A percentile compares a stretch with the other conserved stretches of the same genome.
Conservation (phyloP, 495 filamentous ascomycete species). For the Aspergillus asperescens region DNA sequence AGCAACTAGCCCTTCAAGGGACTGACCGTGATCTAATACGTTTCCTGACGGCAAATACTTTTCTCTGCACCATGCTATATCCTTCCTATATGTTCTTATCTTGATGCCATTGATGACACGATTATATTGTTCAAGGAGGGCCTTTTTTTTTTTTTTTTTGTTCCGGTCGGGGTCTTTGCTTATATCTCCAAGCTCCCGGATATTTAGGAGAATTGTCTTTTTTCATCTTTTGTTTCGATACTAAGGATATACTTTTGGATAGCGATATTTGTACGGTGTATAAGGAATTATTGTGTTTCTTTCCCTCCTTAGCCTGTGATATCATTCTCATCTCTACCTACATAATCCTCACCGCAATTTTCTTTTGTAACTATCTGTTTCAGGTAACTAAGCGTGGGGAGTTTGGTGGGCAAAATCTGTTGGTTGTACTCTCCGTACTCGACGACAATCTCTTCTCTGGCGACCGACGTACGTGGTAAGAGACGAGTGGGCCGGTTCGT, state of each 20-base stretch:
- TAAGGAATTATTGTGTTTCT: neutral
- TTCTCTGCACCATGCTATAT: conserved; percentile 5
- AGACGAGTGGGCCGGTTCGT: too few relatives aligned
- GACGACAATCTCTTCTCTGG: too few relatives aligned
- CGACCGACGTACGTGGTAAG: too few relatives aligned
- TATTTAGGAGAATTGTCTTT: neutral
- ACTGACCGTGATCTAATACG: neutral
- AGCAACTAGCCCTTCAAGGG: neutral
- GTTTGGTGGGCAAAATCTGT: too few relatives aligned
- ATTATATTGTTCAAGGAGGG: conserved; percentile 4
- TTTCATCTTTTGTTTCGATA: conserved; percentile 6
- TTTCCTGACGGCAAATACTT: conserved; percentile 1
- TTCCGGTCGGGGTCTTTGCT: neutral
- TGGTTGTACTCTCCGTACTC: too few relatives aligned
- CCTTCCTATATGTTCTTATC: conserved; percentile 10
- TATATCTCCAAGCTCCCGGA: neutral
- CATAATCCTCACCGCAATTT: neutral
- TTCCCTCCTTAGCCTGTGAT: conserved; percentile 14
- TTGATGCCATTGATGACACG: conserved; percentile 12
- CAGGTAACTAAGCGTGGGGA: too few relatives aligned
- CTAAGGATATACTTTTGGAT: conserved; percentile 8
- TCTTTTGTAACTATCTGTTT: too few relatives aligned
- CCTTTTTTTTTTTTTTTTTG: conserved; percentile 5
- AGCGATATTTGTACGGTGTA: neutral
- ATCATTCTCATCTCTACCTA: neutral